These are phyloP conservation scores for Gyromitra esculenta DNA, from an alignment of 2,329 filamentous ascomycete genomes.

Conservation along the genomic window DNA sequence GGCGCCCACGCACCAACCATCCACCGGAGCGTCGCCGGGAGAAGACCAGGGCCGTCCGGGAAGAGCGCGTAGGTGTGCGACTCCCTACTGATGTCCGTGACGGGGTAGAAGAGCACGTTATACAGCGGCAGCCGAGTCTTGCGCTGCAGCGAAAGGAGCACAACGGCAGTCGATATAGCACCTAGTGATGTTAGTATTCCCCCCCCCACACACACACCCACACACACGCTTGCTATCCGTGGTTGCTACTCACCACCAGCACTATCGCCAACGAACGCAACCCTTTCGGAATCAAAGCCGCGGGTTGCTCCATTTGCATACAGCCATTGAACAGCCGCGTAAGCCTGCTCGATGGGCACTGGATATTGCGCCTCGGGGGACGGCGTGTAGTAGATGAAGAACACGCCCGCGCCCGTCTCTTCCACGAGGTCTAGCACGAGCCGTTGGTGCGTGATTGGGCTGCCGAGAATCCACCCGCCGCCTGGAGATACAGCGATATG, in stretches of 20 bases:
- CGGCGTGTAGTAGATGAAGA: constrained; percentile 47
- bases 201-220: no score
- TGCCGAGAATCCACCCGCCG: constrained; percentile 44
- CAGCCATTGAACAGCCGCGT: constrained; percentile 44
- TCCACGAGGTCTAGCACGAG: constrained; percentile 21
- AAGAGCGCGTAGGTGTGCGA: constrained; percentile 35
- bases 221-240: no score
- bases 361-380: constrained; percentile 42
- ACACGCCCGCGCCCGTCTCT: constrained; percentile 35
- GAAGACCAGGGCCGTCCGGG: constrained; percentile 30
- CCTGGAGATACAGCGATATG: constrained; percentile 5
- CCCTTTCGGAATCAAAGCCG: constrained; percentile 20
- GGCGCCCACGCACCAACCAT: constrained; percentile 11
- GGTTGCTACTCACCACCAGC: constrained; percentile 31
- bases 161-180: constrained; percentile 20
- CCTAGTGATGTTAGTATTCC: constrained; percentile 26
- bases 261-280: constrained; percentile 45
- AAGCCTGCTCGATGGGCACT: constrained; percentile 37
- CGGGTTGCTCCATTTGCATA: constrained; percentile 21
- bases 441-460: constrained; percentile 18
- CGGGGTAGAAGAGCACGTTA: constrained; percentile 43
- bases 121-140: constrained; percentile 30
- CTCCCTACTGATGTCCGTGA: constrained; percentile 36
- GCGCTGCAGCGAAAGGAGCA: constrained; percentile 42
- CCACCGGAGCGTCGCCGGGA: neutral